Evolutionary conservation across 495 filamentous ascomycete genomes (phyloP).

Genomic region (Letharia columbiana): DNA sequence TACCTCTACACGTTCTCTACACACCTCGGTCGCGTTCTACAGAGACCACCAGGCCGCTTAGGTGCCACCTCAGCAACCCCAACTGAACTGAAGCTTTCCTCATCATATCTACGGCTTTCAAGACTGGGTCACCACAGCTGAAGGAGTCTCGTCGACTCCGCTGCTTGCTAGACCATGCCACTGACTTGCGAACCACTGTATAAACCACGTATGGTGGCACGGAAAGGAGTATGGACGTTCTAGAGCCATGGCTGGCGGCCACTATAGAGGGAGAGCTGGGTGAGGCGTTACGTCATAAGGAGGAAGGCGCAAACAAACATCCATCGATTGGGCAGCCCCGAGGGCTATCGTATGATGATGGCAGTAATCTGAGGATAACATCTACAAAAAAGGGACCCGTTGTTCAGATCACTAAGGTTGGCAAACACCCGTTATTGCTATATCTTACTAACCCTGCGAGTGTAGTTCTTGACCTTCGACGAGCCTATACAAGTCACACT

Average conservation of each 20-base stretch:
- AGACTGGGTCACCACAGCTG: neutral
- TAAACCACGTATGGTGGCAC: neutral
- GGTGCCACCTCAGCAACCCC: neutral
- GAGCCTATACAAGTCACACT: conserved; percentile 26
- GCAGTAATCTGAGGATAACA: conserved; percentile 34
- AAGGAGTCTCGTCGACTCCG: conserved; percentile 17
- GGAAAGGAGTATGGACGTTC: neutral
- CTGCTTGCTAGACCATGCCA: conserved; percentile 11
- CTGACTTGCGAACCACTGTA: conserved; percentile 3
- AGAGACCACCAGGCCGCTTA: neutral
- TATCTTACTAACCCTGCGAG: conserved; percentile 26
- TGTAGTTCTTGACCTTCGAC: conserved; percentile 16
- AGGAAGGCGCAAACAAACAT: neutral
- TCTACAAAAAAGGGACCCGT: neutral
- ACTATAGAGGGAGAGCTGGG: neutral
- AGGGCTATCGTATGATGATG: conserved; percentile 31
- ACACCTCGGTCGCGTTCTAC: neutral
- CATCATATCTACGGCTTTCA: neutral
- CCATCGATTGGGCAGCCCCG: conserved; percentile 5
- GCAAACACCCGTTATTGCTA: neutral
- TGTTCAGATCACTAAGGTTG: conserved; percentile 28
- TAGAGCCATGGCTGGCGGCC: neutral
- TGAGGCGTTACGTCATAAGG: neutral
- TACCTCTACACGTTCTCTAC: neutral
- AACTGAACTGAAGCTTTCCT: neutral